Conservation (phyloP, 768 basidiomycete species). For the Mycena crocata region DNA sequence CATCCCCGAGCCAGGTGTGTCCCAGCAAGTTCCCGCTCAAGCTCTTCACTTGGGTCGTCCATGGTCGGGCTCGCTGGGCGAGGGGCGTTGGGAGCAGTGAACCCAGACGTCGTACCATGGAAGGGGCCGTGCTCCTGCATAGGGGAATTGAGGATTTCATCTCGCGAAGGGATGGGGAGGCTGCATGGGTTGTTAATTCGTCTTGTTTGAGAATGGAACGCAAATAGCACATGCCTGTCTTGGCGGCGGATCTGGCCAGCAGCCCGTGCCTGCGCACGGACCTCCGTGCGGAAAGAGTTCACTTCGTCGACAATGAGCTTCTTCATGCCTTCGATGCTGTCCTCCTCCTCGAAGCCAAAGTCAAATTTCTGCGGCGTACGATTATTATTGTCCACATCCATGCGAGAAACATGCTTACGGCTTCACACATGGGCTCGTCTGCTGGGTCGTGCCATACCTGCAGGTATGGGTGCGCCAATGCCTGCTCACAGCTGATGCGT, state of each 20-base stretch:
- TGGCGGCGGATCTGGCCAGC: constrained; percentile 80
- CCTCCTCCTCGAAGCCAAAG: constrained; percentile 96
- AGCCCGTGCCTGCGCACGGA: constrained; percentile 84
- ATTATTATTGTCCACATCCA: background rate
- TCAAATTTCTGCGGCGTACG: constrained; percentile 79
- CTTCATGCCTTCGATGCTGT: constrained; percentile 98
- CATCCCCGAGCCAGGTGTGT: constrained; percentile 62
- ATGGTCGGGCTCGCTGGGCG: constrained; percentile 77
- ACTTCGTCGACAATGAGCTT: constrained; percentile 95
- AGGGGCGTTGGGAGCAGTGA: constrained; percentile 58
- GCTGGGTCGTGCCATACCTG: constrained; percentile 98
- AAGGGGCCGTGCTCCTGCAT: constrained; percentile 70
- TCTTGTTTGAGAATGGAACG: constrained; percentile 1
- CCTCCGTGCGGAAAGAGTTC: constrained; percentile 87
- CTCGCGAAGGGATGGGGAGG: constrained; percentile 82
- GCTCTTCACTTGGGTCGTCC: constrained; percentile 87
- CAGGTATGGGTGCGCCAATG: constrained; percentile 93
- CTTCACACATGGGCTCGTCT: constrained; percentile 89
- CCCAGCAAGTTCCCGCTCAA: constrained; percentile 87
- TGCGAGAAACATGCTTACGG: constrained; percentile 55
- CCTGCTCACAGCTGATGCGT: constrained; percentile 96
- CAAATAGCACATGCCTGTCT: constrained; percentile 66
- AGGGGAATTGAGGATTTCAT: constrained; percentile 85
- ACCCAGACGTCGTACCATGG: constrained; percentile 78
- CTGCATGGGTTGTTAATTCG: constrained; percentile 47